Evolutionary conservation across 164 flowering plant species (phyloP), one percentile per base, ranked within the genome.

Genomic region (Vitis amurensis): DNA sequence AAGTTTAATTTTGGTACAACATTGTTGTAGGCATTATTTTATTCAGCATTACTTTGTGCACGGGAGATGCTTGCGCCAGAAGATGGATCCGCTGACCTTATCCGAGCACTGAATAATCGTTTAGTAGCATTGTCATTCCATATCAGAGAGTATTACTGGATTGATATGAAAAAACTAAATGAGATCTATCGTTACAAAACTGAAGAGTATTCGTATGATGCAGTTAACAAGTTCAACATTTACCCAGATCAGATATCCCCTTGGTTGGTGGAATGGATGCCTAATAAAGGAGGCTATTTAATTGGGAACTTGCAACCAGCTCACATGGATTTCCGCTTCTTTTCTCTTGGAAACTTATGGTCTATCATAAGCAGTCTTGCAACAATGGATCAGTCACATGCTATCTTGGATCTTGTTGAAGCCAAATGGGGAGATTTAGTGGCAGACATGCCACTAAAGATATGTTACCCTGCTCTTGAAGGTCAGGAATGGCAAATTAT

Each of bases 31-130:
- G 85, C 89, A 44, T 70, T 86, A 16, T 86, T 82, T 67, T 82
- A 86, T 61, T 86, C 89, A 11, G 89, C 89, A 0, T 66, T 86
- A 50, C 82, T 79, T 13, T 80, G 83, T 63, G 83, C 88, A 68
- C 83, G 88, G 14, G 89, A 86, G 62, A 86, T 86, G 89, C 88
- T 86, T 68, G 68, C 87, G 17, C 78, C 82, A 47, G 88, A 84
- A 67, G 89, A 86, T 71, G 83, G 81, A 67, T 86, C 86, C 12
- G 79, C 76, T 47, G 86, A 86, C 67, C 85, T 86, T 19, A 59
- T 81, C 17, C 68, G 85, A 44, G 88, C 89, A 15, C 55, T 86
- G 37, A 86, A 86, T 73, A 86, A 83, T 62, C 85, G 90, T 68
- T 78, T 86, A 15, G 78, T 81, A 14, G 85, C 85, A 27, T 73